Percentiles rank a stretch among this genome's conserved stretches.
phyloP scores from a whole-genome alignment of 2,329 filamentous ascomycete genomes.

The Torrubiellomyces zombiae region DNA sequence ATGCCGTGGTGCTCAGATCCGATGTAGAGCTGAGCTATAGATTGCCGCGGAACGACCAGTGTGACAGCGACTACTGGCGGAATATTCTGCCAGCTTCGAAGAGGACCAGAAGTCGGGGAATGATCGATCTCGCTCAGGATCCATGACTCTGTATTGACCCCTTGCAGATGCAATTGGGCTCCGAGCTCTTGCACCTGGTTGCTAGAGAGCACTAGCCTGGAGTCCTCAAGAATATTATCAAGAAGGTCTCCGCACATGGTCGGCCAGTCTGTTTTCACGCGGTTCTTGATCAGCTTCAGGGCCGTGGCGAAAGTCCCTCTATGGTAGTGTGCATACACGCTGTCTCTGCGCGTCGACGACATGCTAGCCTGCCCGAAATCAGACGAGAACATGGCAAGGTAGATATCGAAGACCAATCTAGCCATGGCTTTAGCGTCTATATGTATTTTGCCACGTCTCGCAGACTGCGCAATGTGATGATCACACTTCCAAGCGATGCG shows the following conservation, averaged over 20 bases:
- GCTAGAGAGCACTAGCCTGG: slow-evolving; percentile 11
- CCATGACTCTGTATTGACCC: slow-evolving; percentile 16
- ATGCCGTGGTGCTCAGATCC: slow-evolving; percentile 4
- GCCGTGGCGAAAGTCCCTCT: slow-evolving; percentile 22
- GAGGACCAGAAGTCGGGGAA: slow-evolving; percentile 9
- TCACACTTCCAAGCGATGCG: slow-evolving; percentile 20
- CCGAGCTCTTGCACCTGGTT: slow-evolving; percentile 19
- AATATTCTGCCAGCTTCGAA: slow-evolving; percentile 20
- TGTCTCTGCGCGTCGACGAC: slow-evolving; percentile 2
- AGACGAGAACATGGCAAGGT: slow-evolving; percentile 25
- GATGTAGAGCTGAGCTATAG: slow-evolving; percentile 12
- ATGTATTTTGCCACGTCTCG: slow-evolving; percentile 9
- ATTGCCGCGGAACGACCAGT: slow-evolving; percentile 15
- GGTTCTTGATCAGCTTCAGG: slow-evolving; percentile 18
- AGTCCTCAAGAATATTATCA: slow-evolving; percentile 14
- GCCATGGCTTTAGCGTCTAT: slow-evolving; percentile 22
- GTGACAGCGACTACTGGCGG: slow-evolving; percentile 21
- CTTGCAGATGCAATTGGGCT: slow-evolving; percentile 18
- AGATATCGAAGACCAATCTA: slow-evolving; percentile 22
- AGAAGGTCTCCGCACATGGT: slow-evolving; percentile 13
- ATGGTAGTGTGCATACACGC: slow-evolving; percentile 16
- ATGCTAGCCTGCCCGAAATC: slow-evolving; percentile 13
- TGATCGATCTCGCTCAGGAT: slow-evolving; percentile 9
- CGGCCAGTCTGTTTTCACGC: slow-evolving; percentile 18
- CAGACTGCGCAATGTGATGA: slow-evolving; percentile 12